Base-by-base conservation (phyloP, 805 yeast genomes). In the Hanseniaspora nectarophila region DNA sequence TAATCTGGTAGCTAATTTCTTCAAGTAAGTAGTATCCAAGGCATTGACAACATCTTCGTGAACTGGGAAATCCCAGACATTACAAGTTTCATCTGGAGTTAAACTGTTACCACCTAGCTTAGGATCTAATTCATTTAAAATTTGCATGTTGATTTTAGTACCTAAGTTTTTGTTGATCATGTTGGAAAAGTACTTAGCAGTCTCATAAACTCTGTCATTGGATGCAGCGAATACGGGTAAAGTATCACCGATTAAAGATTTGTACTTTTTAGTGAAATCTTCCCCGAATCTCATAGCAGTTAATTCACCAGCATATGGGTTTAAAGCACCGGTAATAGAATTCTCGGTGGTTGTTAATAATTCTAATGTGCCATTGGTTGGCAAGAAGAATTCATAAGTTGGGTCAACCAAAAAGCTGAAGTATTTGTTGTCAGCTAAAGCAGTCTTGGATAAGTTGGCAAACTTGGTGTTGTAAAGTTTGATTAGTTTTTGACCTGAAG, bases 1-100 rank as follows among this genome's bases (percentile, higher is more conserved):
- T 46, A 84, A 67, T 59, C 94, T 73, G n/a, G 63, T 63, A 6
- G 81, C 74, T 28, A 85, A 85, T 20, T 64, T 68, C 6, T 63
- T 58, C 56, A 82, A 70, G 63, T 76, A 83, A 3, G 54, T 50
- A 8, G 56, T 53, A 4, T 61, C 55, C 53, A 60, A 63, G 2
- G 54, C 53, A 18, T 51, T 57, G 26, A 55, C 37, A 15, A 59
- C 35, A n/a, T 56, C 59, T 26, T 51, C 46, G 40, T 57, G 46
- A 3, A 47, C 56, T 21, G 58, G 55, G 20, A 54, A 59, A 54
- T 72, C 60, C 58, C 63, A 74, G 23, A 66, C 63, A 20, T 55
- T 57, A 59, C 81, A 76, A 4, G 73, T 73, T 53, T 64, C 59
- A 48, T 71, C 67, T 24, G 78, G 71, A 20, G 78, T 73, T 59